These are phyloP conservation scores for Hypoxylon sp. DNA, from an alignment of 2,329 filamentous ascomycete genomes.

Conservation along the genomic window DNA sequence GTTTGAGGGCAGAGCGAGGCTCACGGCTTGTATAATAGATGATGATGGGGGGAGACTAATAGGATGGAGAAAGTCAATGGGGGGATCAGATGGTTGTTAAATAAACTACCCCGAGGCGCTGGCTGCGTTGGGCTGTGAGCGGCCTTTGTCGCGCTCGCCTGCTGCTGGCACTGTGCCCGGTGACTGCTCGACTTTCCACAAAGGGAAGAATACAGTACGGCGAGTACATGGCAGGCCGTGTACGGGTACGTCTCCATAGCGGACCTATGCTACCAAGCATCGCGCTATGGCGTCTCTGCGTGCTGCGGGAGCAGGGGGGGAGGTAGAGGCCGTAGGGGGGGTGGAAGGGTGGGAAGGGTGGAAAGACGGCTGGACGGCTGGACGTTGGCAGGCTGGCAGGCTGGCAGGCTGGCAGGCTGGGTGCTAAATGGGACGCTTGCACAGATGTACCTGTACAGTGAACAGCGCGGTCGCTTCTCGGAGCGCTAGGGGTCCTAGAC, in stretches of 20 bases:
- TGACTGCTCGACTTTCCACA: constrained; percentile 34
- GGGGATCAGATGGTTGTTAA: constrained; percentile 47
- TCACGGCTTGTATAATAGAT: constrained; percentile 48
- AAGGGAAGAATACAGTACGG: constrained; percentile 29
- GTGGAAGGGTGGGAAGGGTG: no score
- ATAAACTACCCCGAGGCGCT: constrained; percentile 37
- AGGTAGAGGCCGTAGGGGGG: no score
- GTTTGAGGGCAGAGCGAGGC: constrained; percentile 50
- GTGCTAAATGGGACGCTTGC: constrained; percentile 25
- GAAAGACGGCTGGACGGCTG: no score
- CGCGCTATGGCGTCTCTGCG: constrained; percentile 11
- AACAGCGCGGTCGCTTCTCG: constrained; percentile 11
- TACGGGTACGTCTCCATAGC: constrained; percentile 6
- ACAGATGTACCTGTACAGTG: constrained; percentile 25
- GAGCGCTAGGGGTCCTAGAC: neutral
- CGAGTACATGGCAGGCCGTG: constrained; percentile 16
- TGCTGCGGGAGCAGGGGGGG: constrained; percentile 13
- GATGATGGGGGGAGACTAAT: constrained; percentile 49
- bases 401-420: neutral
- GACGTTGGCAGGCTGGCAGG: constrained; percentile 1
- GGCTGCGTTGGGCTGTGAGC: constrained; percentile 26
- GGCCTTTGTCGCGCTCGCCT: constrained; percentile 13
- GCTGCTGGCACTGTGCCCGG: constrained; percentile 27
- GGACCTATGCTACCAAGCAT: no score
- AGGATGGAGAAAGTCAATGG: constrained; percentile 45